Evolutionary conservation across 768 basidiomycete genomes (phyloP).

Genomic region (Cyclocybe cylindracea): DNA sequence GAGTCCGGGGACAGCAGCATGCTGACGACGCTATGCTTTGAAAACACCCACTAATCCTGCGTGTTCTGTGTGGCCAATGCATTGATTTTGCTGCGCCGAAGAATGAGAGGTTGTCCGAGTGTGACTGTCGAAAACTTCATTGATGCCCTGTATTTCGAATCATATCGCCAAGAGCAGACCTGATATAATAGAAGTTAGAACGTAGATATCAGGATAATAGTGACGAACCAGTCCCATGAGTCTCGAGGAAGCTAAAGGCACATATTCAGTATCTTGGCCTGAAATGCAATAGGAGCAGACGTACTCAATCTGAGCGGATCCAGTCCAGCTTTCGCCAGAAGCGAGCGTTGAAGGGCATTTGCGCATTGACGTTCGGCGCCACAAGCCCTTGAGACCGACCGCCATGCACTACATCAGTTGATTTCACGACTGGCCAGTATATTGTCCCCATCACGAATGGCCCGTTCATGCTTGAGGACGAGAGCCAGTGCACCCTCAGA

Average conservation of each 20-base stretch:
- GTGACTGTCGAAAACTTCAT: constrained; percentile 21
- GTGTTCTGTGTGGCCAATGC: constrained; percentile 29
- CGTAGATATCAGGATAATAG: neutral
- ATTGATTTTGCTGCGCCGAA: constrained; percentile 29
- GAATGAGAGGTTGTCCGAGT: constrained; percentile 19
- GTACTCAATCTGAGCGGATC: constrained; percentile 25
- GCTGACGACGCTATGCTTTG: constrained; percentile 20
- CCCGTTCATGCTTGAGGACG: constrained; percentile 28
- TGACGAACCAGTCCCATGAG: constrained; percentile 29
- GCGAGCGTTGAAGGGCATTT: constrained; percentile 22
- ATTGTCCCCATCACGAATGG: constrained; percentile 26
- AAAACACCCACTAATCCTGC: constrained; percentile 28
- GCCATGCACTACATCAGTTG: constrained; percentile 27
- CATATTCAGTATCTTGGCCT: neutral
- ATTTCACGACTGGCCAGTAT: constrained; percentile 26
- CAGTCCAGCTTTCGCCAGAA: constrained; percentile 21
- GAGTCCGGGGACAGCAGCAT: constrained; percentile 24
- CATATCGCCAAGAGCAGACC: constrained; percentile 30
- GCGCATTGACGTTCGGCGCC: constrained; percentile 24
- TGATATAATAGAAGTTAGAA: constrained; percentile 1
- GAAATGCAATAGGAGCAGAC: constrained; percentile 1
- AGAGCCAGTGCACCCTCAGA: constrained; percentile 29
- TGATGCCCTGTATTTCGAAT: constrained; percentile 34
- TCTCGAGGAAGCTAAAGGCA: constrained; percentile 25
- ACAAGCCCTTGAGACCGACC: constrained; percentile 31